A percentile compares a stretch with the other conserved stretches of the same genome.
phyloP scores from a whole-genome alignment of 2,329 filamentous ascomycete species.

The Ascochyta fabae region DNA sequence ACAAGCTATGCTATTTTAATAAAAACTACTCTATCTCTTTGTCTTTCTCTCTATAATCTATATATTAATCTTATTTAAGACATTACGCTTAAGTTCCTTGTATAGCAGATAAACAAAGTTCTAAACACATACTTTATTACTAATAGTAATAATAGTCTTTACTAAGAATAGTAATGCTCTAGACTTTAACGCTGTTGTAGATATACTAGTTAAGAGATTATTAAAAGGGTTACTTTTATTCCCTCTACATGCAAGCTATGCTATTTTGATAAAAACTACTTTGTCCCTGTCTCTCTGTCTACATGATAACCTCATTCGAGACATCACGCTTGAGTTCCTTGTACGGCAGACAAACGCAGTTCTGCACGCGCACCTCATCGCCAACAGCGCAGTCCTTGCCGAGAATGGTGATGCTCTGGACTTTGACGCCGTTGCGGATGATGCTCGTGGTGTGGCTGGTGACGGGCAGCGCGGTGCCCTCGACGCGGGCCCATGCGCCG shows the following conservation, averaged over 20 bases:
- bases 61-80: constrained; percentile 90
- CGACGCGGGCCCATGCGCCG: constrained; percentile 96
- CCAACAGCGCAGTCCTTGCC: constrained; percentile 95
- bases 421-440: constrained; percentile 97
- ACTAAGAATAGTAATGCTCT: constrained; percentile 83
- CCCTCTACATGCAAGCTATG: too few relatives aligned
- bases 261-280: too few relatives aligned
- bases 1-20: too few relatives aligned
- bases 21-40: too few relatives aligned
- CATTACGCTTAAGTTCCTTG: constrained; percentile 97
- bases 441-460: constrained; percentile 92
- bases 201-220: too few relatives aligned
- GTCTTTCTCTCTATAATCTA: constrained; percentile 52
- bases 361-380: constrained; percentile 94
- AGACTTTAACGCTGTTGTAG: too few relatives aligned
- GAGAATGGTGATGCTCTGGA: constrained; percentile 96
- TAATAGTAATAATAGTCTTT: constrained; percentile 95
- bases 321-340: constrained; percentile 98
- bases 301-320: constrained; percentile 90
- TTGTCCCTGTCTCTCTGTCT: constrained; percentile 26
- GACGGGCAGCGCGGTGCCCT: constrained; percentile 88
- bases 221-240: too few relatives aligned
- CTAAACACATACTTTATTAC: constrained; percentile 92
- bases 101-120: constrained; percentile 98
- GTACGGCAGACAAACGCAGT: constrained; percentile 95